phyloP scores from a whole-genome alignment of 2,329 filamentous ascomycete genomes.

The Alternaria solani region DNA sequence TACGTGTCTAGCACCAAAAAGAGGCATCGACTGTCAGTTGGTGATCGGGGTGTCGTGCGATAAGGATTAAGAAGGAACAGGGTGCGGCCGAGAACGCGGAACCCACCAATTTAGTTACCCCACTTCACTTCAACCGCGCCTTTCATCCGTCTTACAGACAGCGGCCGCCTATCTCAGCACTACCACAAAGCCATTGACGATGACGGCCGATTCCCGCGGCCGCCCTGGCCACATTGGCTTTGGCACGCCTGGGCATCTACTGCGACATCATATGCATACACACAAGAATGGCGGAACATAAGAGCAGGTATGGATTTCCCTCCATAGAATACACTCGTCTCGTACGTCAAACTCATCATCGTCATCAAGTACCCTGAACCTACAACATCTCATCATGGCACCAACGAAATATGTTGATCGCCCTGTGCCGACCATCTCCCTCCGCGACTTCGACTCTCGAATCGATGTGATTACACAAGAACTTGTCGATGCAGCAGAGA shows the following conservation, averaged over 20 bases:
- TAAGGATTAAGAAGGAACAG: background rate
- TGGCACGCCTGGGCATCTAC: background rate
- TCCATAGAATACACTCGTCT: background rate
- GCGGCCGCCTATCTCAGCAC: background rate
- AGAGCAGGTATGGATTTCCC: slow-evolving; percentile 4
- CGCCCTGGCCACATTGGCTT: background rate
- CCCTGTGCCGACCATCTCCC: slow-evolving; percentile 53
- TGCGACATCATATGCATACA: background rate
- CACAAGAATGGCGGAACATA: slow-evolving; percentile 6
- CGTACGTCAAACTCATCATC: background rate
- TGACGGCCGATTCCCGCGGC: slow-evolving; percentile 8
- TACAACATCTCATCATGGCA: slow-evolving; percentile 12
- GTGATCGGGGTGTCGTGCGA: background rate
- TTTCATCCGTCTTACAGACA: background rate
- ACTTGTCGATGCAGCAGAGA: slow-evolving; percentile 64
- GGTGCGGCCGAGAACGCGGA: slow-evolving; percentile 12
- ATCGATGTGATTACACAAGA: slow-evolving; percentile 63
- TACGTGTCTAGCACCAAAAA: background rate
- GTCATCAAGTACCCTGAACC: background rate
- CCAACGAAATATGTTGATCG: slow-evolving; percentile 24
- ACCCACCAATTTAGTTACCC: slow-evolving; percentile 4
- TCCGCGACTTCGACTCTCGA: slow-evolving; percentile 61
- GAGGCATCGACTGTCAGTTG: background rate
- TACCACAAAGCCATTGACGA: background rate
- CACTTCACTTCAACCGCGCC: slow-evolving; percentile 4